A percentile compares a stretch with the other conserved stretches of the same genome.
phyloP scores from a whole-genome alignment of 345 rosid species.

The Eucalyptus cloeziana region DNA sequence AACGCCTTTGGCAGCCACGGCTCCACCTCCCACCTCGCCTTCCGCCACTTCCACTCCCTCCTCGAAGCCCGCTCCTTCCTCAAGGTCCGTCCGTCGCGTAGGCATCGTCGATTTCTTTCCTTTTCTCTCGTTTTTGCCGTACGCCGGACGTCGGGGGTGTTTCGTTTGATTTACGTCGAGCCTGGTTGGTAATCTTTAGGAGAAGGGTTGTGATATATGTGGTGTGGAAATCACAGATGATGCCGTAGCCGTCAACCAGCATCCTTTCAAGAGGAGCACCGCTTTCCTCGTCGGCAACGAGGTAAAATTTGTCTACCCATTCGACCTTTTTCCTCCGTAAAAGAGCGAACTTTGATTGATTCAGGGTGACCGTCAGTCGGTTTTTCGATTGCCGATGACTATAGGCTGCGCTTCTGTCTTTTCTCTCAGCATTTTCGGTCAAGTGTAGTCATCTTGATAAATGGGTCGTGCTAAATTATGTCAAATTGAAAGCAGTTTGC shows the following conservation, averaged over 20 bases:
- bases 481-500: background rate
- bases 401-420: background rate
- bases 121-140: background rate
- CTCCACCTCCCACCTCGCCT: conserved; percentile 71
- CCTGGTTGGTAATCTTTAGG: conserved; percentile 6
- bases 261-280: conserved; percentile 73
- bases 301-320: conserved; percentile 15
- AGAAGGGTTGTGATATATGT: conserved; percentile 85
- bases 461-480: background rate
- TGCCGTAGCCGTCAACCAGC: conserved; percentile 61
- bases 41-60: conserved; percentile 87
- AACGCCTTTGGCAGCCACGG: conserved; percentile 98
- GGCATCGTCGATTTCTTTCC: background rate
- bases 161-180: background rate
- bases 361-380: background rate
- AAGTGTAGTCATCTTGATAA: background rate
- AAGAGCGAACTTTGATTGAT: background rate
- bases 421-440: background rate
- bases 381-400: background rate
- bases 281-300: conserved; percentile 96
- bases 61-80: conserved; percentile 61
- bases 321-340: background rate
- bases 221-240: conserved; percentile 88
- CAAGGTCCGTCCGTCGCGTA: conserved; percentile 23
- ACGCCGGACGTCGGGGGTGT: background rate